Percentiles rank a stretch among this genome's conserved stretches.
phyloP scores from a whole-genome alignment of 805 yeast genomes.

The Myxozyma neotropica region DNA sequence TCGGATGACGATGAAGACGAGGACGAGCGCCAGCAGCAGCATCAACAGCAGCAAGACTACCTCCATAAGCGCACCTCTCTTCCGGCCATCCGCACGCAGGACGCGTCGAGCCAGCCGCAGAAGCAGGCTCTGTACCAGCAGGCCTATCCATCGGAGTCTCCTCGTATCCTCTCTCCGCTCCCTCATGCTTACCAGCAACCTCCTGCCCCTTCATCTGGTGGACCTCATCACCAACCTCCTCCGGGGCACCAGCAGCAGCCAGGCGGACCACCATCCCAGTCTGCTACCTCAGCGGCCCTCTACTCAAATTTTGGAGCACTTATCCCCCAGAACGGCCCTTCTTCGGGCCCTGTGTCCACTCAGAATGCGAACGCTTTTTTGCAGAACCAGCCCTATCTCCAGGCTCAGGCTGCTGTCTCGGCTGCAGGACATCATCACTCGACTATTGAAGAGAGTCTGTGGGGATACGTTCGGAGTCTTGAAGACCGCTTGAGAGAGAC shows the following conservation, averaged over 20 bases:
- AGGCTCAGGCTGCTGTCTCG: constrained; percentile 10
- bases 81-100: constrained; percentile 24
- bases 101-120: no score
- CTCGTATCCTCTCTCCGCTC: constrained; percentile 27
- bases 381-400: constrained; percentile 21
- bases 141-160: constrained; percentile 18
- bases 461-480: constrained; percentile 37
- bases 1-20: constrained; percentile 27
- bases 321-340: constrained; percentile 5
- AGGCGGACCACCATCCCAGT: background rate
- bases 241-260: constrained; percentile 8
- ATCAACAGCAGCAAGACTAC: constrained; percentile 12
- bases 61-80: constrained; percentile 11
- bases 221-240: no score
- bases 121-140: constrained; percentile 12
- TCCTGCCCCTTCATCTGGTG: no score
- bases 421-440: constrained; percentile 19
- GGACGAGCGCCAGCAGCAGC: constrained; percentile 14
- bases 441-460: constrained; percentile 29
- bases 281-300: constrained; percentile 12
- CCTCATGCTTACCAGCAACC: constrained; percentile 24
- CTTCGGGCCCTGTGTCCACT: constrained; percentile 2
- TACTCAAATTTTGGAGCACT: constrained; percentile 13
- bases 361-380: constrained; percentile 29
- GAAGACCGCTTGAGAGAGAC: constrained; percentile 39